phyloP scores from a whole-genome alignment of 83 land plant genomes.

The Thuja plicata region DNA sequence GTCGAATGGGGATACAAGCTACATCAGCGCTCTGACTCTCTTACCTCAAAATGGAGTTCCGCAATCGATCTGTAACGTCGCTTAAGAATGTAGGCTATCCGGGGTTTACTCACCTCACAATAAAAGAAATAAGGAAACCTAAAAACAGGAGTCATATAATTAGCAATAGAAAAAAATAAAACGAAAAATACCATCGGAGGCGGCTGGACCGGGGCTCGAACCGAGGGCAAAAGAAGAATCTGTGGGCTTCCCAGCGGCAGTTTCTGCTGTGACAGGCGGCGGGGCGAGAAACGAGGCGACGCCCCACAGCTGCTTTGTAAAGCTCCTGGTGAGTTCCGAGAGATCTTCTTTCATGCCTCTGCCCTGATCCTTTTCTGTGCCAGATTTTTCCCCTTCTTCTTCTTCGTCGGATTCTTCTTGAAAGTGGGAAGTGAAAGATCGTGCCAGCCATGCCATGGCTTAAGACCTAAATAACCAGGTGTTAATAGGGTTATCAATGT shows the following conservation, averaged over 20 bases:
- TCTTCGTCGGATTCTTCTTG: constrained; percentile 24
- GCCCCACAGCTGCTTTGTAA: constrained; percentile 91
- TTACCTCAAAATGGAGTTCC: neutral
- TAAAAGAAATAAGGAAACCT: neutral
- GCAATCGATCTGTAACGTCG: neutral
- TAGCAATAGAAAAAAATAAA: neutral
- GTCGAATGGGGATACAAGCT: neutral
- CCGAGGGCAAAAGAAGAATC: neutral
- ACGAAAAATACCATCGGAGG: neutral
- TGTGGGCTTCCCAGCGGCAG: neutral
- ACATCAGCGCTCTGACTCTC: neutral
- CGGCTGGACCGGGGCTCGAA: neutral
- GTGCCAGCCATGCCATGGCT: constrained; percentile 69
- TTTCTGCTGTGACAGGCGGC: constrained; percentile 38
- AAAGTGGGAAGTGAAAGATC: constrained; percentile 36
- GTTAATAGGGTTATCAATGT: neutral
- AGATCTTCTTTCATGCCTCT: constrained; percentile 76
- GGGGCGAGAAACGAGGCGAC: constrained; percentile 96
- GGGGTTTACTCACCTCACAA: neutral
- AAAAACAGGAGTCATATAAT: neutral
- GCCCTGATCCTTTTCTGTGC: constrained; percentile 6
- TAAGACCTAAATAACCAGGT: neutral
- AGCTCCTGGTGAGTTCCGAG: constrained; percentile 73
- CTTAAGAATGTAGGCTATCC: neutral
- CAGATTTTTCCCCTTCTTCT: constrained; percentile 5